Percentiles rank a stretch among this genome's conserved stretches.
Conservation (phyloP, 176 grass and related monocot species). For the Musa beccarii region DNA sequence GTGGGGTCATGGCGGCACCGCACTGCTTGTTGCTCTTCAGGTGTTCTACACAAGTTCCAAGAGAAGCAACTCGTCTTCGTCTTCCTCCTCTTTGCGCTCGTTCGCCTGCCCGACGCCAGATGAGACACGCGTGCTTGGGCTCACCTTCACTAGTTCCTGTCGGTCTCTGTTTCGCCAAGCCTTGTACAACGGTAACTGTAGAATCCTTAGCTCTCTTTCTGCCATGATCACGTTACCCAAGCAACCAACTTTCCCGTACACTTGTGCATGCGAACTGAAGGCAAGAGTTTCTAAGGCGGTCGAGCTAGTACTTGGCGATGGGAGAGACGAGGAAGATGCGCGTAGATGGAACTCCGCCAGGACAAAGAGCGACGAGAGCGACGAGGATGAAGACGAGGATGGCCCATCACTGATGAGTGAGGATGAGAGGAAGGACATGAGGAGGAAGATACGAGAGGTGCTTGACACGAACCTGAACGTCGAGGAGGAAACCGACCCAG, state of each 20-base stretch:
- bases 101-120: no score
- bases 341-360: neutral
- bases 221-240: neutral
- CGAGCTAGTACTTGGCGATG: conserved; percentile 45
- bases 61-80: no score
- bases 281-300: conserved; percentile 49
- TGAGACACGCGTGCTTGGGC: no score
- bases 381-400: conserved; percentile 25
- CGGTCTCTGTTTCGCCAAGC: conserved; percentile 3
- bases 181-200: neutral
- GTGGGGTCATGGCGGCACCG: conserved; percentile 14
- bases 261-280: neutral
- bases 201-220: neutral
- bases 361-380: neutral
- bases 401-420: conserved; percentile 31
- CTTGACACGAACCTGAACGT: conserved; percentile 34
- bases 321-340: conserved; percentile 8
- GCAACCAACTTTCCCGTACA: neutral
- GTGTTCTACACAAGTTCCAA: no score
- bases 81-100: no score
- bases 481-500: conserved; percentile 57
- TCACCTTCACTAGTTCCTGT: neutral
- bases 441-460: conserved; percentile 68
- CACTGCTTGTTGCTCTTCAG: conserved; percentile 16
- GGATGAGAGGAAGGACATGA: conserved; percentile 43